Base-by-base conservation (phyloP, 352 stramenopile genomes). In the Phytopythium kandeliae region DNA sequence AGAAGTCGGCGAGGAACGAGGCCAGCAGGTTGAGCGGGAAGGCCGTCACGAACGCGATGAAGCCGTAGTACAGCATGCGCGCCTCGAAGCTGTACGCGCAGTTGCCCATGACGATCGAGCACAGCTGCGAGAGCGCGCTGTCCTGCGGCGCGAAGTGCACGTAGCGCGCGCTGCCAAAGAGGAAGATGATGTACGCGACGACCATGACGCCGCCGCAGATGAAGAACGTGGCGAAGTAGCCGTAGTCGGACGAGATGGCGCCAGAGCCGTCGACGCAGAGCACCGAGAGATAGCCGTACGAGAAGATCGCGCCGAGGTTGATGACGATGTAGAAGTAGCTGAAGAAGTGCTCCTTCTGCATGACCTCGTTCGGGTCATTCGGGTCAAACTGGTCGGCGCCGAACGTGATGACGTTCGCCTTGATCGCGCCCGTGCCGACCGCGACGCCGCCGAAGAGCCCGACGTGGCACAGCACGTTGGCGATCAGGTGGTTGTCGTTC, bases 251-350 rank as follows among this genome's bases (percentile, higher is more conserved):
- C 6, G 77, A 65, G 28, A 96, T 92, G 1, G 78, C 52, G 1
- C 76, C 74, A 0, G 83, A 75, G 16, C 89, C 89, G 62, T 95
- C 71, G 6, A 96, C 85, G 55, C 83, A 96, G 0, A 97, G 69
- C 35, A 95, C 78, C 15, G 85, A 92, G 2, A 97, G 62, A 49
- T 96, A 92, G 9, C 82, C 87, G 65, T 96, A 97, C 38, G 86
- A 94, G 48, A 97, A 88, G 54, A 96, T 81, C 19, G 89, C 86
- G 49, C 89, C 89, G 42, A 96, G 63, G 60, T 97, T 97, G 57
- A 97, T 92, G 38, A 89, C 78, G 55, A 87, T 90, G 71, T 97
- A 96, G 65, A 97, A 97, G 55, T 90, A 96, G 58, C 71, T 88
- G 66, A 97, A 97, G 49, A 95, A 97, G 25, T 79, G 77, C 30